Base-by-base conservation (phyloP, 371 early-diverging fungal genomes). In the Syncephalis plumigaleata region DNA sequence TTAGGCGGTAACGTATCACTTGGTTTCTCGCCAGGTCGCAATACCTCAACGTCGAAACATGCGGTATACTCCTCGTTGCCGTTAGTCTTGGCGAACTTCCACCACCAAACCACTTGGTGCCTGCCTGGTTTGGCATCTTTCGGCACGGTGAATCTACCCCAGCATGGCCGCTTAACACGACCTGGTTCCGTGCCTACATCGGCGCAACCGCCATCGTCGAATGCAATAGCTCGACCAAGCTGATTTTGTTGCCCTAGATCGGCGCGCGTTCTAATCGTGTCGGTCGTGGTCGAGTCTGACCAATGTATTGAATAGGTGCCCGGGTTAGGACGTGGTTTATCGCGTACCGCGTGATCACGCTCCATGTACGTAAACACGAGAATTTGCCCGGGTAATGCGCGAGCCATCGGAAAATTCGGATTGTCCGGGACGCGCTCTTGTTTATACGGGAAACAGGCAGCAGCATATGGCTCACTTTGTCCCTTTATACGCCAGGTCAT, bases 41-140 rank as follows among this genome's bases (percentile, higher is more conserved):
- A 17, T 26, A 63, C 60, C 9, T 50, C 39, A 22, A 63, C 46
- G 36, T 63, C 63, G 50, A 63, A 63, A 42, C 60, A 63, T 5
- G 60, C 55, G 9, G 63, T 57, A 49, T 63, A 63, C 36, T 63
- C 63, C n/a, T 63, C 63, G 0, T 59, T 59, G 1, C 45, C 13
- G 15, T n/a, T 43, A 31, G 31, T 31, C 11, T 31, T 31, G n/a
- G 59, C 63, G 36, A 55, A 63, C 37, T 57, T 63, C 63, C 60
- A 63, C 54, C 56, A 62, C 63, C 60, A 59, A 16, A 63, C 39
- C 27, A 63, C 5, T 45, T 63, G 60, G 26, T 59, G 57, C 0
- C 48, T 54, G 0, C 60, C 63, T 21, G 59, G 59, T 9, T 50
- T 53, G 0, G 47, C 55, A 2, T 45, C 20, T 2, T 3, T 25